phyloP scores from a whole-genome alignment of 345 rosid species.

The Alliaria petiolata region DNA sequence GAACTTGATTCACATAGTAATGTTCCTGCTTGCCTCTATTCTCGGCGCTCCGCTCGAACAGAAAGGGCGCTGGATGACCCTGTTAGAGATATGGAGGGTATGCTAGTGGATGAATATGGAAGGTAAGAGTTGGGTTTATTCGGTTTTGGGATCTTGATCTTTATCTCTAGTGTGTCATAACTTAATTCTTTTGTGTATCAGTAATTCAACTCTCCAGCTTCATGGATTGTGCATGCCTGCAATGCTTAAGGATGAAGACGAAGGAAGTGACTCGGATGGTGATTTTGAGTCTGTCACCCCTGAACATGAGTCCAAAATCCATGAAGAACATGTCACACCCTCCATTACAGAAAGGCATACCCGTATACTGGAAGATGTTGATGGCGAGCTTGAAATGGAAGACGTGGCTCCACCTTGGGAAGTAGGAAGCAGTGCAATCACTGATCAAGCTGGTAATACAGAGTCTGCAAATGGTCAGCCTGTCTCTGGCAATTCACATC shows the following conservation, averaged over 20 bases:
- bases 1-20: conserved; percentile 62
- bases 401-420: conserved; percentile 85
- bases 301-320: conserved; percentile 50
- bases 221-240: conserved; percentile 93
- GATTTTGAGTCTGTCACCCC: conserved; percentile 97
- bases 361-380: conserved; percentile 85
- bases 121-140: conserved; percentile 45
- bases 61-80: conserved; percentile 96
- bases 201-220: conserved; percentile 96
- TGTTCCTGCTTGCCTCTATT: conserved; percentile 61
- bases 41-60: conserved; percentile 95
- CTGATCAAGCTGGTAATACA: conserved; percentile 23
- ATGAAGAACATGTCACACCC: conserved; percentile 43
- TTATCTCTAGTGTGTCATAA: conserved; percentile 6
- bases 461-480: conserved; percentile 35
- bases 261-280: conserved; percentile 86
- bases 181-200: conserved; percentile 37
- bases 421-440: conserved; percentile 41
- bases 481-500: conserved; percentile 46
- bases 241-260: conserved; percentile 67
- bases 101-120: conserved; percentile 96
- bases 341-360: conserved; percentile 55
- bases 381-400: conserved; percentile 98
- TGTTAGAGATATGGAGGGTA: conserved; percentile 97
- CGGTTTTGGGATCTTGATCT: conserved; percentile 2